Evolutionary conservation across 2,329 filamentous ascomycete genomes (phyloP).

Genomic region (Teratosphaeria pseudoeucalypti): DNA sequence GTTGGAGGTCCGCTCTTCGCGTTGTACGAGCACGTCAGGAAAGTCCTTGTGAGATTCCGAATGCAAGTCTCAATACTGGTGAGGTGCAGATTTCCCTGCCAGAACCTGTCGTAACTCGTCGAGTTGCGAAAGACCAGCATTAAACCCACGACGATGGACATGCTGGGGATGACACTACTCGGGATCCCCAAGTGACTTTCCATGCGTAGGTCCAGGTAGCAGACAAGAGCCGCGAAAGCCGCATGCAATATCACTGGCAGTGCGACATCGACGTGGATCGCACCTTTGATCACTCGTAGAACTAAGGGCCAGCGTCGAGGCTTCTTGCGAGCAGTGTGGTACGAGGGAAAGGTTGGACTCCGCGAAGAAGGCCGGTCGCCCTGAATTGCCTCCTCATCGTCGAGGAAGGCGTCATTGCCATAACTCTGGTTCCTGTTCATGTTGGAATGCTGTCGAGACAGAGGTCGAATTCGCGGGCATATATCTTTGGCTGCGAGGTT

Average conservation of each 20-base stretch:
- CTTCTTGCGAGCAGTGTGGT: conserved; percentile 36
- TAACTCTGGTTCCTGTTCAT: neutral
- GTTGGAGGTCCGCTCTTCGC: conserved; percentile 21
- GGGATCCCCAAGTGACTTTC: conserved; percentile 44
- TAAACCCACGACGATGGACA: conserved; percentile 56
- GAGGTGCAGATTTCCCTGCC: conserved; percentile 40
- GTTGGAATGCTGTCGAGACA: neutral
- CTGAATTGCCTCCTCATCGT: neutral
- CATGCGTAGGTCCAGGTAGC: conserved; percentile 41
- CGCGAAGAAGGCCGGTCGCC: conserved; percentile 1
- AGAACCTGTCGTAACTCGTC: conserved; percentile 55
- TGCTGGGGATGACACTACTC: conserved; percentile 49
- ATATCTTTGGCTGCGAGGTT: neutral
- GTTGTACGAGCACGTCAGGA: conserved; percentile 38
- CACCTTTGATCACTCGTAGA: conserved; percentile 54
- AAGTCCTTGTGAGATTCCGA: conserved; percentile 48
- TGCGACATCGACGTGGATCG: conserved; percentile 49
- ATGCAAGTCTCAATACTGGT: conserved; percentile 48
- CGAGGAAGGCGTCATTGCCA: neutral
- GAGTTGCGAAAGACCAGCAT: conserved; percentile 59
- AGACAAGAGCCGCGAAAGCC: conserved; percentile 47
- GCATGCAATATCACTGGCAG: conserved; percentile 48
- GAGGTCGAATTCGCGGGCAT: neutral
- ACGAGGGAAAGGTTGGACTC: conserved; percentile 33
- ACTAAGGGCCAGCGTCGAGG: conserved; percentile 51